Percentiles rank a stretch among this genome's conserved stretches.
Evolutionary conservation across 2,329 filamentous ascomycete genomes (phyloP).

Genomic region (Alternaria sp.): DNA sequence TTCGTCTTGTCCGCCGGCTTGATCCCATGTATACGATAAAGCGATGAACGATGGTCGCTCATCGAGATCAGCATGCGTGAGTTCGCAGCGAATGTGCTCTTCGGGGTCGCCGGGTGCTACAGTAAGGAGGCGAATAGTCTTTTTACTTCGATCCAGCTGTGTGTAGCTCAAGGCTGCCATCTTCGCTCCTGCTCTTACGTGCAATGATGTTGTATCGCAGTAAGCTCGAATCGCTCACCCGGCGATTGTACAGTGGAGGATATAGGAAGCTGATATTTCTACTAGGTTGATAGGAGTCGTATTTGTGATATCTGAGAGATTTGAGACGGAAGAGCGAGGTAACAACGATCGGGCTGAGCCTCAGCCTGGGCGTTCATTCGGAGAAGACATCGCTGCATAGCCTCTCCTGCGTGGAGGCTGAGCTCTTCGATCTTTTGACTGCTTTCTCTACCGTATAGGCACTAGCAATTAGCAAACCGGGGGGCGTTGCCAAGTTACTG

Average conservation of each 20-base stretch:
- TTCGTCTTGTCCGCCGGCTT: neutral
- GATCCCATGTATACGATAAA: neutral
- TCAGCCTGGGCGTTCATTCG: too few relatives aligned
- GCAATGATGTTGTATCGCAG: neutral
- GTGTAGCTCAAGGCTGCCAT: neutral
- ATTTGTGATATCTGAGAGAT: too few relatives aligned
- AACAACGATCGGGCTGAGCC: too few relatives aligned
- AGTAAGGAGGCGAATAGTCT: neutral
- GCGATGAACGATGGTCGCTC: neutral
- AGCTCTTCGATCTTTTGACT: neutral
- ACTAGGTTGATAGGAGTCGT: too few relatives aligned
- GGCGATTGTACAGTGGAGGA: neutral
- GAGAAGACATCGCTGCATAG: neutral
- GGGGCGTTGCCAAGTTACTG: rapidly evolving
- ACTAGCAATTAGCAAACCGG: neutral
- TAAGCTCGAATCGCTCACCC: rapidly evolving
- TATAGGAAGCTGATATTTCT: too few relatives aligned
- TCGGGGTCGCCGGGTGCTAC: neutral
- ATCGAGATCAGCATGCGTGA: neutral
- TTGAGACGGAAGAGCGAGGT: too few relatives aligned
- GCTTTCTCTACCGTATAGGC: too few relatives aligned
- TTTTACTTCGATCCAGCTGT: neutral
- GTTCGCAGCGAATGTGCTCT: neutral
- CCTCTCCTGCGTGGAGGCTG: neutral
- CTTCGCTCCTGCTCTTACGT: neutral